Evolutionary conservation across 192 early-diverging fungal species (phyloP), one percentile per base, ranked within the genome.

Genomic region (Mortierella alpina): DNA sequence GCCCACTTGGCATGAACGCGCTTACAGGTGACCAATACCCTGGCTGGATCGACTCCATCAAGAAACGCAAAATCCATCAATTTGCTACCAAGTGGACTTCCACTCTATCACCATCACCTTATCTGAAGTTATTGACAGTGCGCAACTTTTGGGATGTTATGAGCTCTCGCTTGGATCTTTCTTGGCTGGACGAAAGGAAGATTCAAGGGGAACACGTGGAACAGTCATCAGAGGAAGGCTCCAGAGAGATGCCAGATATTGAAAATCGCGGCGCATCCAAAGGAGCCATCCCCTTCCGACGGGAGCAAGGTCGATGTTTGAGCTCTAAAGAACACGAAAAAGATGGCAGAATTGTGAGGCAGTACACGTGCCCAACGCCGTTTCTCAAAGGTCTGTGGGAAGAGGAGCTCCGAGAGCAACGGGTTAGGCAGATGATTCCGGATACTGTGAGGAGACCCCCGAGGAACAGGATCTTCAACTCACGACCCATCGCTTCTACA

Each of bases 131-230:
- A 22, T 39, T 80, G 58, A 67, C 65, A 6, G 39, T 80, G 8
- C 46, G 70, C 10, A 40, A 68, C 50, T 80, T 80, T 68, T 80
- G 77, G 77, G 77, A 80, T 52, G 50, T 80, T 44, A 80, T 80
- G 77, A 44, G 52, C 11, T 8, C 17, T 11, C 77, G 69, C 11
- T 20, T 60, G 7, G 68, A 70, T 54, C 40, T 58, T 41, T 64
- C 68, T 22, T 70, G 66, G 49, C 31, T 22, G 44, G 20, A 59
- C 31, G 11, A 17, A 41, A 2, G 31, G 58, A 40, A 42, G 41
- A 17, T 17, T 59, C 14, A 41, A 23, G 40, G 58, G n/a, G 8
- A 54, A 41, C 2, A 23, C 58, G 0, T 42, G 31, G 31, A 31
- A 31, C 31, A 31, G 31, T 31, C 31, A 2, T 31, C 31, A 31